These are phyloP conservation scores for Endotrypanum monterogeii DNA, from an alignment of 208 protist genomes.

Conservation along the genomic window DNA sequence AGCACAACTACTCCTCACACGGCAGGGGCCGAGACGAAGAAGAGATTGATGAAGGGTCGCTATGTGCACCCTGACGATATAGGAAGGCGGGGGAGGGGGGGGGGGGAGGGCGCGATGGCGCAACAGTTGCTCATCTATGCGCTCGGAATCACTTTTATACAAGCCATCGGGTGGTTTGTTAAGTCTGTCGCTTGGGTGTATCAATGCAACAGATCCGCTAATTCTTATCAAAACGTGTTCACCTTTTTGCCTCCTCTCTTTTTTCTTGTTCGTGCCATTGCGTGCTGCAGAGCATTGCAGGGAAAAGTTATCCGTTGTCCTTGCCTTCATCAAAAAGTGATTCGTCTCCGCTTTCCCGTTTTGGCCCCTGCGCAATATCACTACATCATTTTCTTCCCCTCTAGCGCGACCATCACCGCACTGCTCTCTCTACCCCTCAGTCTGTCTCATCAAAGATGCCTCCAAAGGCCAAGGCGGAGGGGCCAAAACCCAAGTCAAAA, in stretches of 20 bases:
- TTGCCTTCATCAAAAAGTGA: background rate
- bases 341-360: background rate
- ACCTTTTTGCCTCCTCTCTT: background rate
- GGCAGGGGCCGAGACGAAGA: no score
- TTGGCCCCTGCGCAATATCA: background rate
- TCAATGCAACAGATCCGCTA: background rate
- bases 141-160: no score
- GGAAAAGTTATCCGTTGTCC: no score
- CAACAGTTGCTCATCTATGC: background rate
- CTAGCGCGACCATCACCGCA: background rate
- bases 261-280: background rate
- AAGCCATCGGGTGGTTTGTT: background rate
- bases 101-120: background rate
- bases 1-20: no score
- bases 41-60: no score
- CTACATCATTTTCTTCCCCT: background rate
- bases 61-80: no score
- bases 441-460: slow-evolving; percentile 27
- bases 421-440: background rate
- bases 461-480: slow-evolving; percentile 38
- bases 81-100: no score
- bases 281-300: background rate
- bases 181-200: background rate
- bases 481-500: slow-evolving; percentile 56
- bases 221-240: background rate